Base-by-base conservation (phyloP, 106 monocot species). In the Alisma plantagoaquatica region DNA sequence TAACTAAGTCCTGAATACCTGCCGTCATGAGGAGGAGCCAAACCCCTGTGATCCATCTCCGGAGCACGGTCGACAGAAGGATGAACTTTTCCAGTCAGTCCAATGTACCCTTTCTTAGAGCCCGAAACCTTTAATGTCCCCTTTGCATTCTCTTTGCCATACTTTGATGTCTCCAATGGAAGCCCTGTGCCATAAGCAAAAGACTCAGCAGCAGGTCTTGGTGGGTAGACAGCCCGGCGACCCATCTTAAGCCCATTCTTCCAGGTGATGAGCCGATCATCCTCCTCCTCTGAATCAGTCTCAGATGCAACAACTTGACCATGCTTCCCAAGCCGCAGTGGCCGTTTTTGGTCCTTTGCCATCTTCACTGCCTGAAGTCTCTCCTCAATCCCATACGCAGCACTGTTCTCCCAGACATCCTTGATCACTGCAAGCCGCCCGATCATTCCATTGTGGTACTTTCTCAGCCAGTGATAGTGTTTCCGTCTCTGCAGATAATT, bases 391-490 rank as follows among this genome's bases (percentile, higher is more conserved):
- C 68, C 63, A 57, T 81, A 89, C 14, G 65, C 76, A 23, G 26
- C 43, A 16, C 64, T 75, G 50, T 69, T 71, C 43, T 71, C 41
- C 84, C 80, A 88, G 1, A 54, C 57, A 59, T 79, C 60, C 48
- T 45, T 70, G 17, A 77, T 74, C 47, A 32, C 41, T 7, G 67
- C 23, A 56, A 98, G 71, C 49, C 52, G 57, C 28, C 73, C 66
- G 10, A 98, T 76, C 88, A 89, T 76, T 9, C 65, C 66, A 51
- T 85, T 79, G 27, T 98, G 96, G 59, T 98, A 85, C 59, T 67
- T 61, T 2, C 68, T 60, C 23, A 98, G 49, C 24, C 17, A 41
- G 48, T 85, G 78, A 44, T 89, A 82, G 58, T 98, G 74, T 59
- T 78, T 27, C 5, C 56, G 58, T 49, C 63, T 75, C 61, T 77